Percentiles rank a stretch among this genome's conserved stretches.
Evolutionary conservation across 1,139 yeast species (phyloP).

Genomic region (Scheffersomyces segobiensis): DNA sequence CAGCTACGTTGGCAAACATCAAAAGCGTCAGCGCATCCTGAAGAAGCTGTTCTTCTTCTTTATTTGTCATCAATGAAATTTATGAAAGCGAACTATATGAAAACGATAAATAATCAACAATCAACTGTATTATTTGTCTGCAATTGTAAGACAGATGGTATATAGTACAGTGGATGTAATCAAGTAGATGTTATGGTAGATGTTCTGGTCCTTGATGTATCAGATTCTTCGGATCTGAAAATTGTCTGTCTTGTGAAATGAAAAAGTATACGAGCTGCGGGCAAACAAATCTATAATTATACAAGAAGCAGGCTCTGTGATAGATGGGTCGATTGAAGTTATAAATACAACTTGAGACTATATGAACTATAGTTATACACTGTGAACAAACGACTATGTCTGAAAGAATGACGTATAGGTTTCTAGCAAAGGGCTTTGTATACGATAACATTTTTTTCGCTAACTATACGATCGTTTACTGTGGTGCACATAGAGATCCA

Average conservation of each 20-base stretch:
- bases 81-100: background rate
- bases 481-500: background rate
- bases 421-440: background rate
- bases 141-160: background rate
- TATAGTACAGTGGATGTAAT: background rate
- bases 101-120: background rate
- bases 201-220: background rate
- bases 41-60: slow-evolving; percentile 42
- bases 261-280: background rate
- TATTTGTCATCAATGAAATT: slow-evolving; percentile 1
- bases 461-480: background rate
- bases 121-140: background rate
- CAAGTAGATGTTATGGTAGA: background rate
- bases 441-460: background rate
- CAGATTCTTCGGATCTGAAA: background rate
- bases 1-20: slow-evolving; percentile 63
- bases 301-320: background rate
- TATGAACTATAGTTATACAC: background rate
- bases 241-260: background rate
- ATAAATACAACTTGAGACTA: background rate
- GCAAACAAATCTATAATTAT: background rate
- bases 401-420: background rate
- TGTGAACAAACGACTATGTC: background rate
- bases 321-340: background rate
- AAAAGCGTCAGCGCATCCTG: slow-evolving; percentile 67